These are phyloP conservation scores for Leccinum subspadiceum DNA, from an alignment of 1,284 basidiomycete genomes.

Conservation along the genomic window DNA sequence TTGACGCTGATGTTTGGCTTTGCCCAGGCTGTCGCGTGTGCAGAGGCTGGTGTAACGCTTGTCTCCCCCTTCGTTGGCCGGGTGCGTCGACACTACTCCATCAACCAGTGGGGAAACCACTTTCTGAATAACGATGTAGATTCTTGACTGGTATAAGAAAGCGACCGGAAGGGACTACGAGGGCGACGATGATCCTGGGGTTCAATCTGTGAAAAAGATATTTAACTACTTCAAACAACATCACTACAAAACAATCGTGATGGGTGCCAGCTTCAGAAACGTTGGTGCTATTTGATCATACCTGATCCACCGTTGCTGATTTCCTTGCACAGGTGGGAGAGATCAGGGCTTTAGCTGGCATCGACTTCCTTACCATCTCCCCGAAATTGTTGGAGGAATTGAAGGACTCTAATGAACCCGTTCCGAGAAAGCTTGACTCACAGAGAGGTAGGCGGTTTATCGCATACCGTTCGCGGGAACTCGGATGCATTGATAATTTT, in stretches of 20 bases:
- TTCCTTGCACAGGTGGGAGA: slow-evolving; percentile 66
- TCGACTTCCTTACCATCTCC: slow-evolving; percentile 95
- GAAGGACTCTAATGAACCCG: slow-evolving; percentile 69
- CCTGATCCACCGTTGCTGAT: background rate
- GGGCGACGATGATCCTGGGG: slow-evolving; percentile 92
- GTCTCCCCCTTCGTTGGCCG: slow-evolving; percentile 99
- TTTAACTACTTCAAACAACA: slow-evolving; percentile 99
- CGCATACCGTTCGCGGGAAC: background rate
- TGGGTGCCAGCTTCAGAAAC: slow-evolving; percentile 99
- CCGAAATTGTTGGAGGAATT: slow-evolving; percentile 90
- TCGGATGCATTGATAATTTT: background rate
- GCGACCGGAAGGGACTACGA: slow-evolving; percentile 79
- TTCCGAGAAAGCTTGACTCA: slow-evolving; percentile 85
- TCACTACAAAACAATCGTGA: slow-evolving; percentile 97
- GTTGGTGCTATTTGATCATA: slow-evolving; percentile 40
- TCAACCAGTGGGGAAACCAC: background rate
- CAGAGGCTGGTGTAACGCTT: slow-evolving; percentile 94
- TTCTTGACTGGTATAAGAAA: slow-evolving; percentile 97
- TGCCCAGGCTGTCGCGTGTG: slow-evolving; percentile 95
- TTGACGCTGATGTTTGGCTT: slow-evolving; percentile 98
- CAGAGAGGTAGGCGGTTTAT: slow-evolving; percentile 48
- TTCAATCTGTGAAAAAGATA: slow-evolving; percentile 91
- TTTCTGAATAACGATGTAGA: slow-evolving; percentile 43
- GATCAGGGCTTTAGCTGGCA: slow-evolving; percentile 92
- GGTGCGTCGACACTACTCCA: slow-evolving; percentile 44